Base-by-base conservation (phyloP, 768 basidiomycete genomes). In the Suillus placidus region DNA sequence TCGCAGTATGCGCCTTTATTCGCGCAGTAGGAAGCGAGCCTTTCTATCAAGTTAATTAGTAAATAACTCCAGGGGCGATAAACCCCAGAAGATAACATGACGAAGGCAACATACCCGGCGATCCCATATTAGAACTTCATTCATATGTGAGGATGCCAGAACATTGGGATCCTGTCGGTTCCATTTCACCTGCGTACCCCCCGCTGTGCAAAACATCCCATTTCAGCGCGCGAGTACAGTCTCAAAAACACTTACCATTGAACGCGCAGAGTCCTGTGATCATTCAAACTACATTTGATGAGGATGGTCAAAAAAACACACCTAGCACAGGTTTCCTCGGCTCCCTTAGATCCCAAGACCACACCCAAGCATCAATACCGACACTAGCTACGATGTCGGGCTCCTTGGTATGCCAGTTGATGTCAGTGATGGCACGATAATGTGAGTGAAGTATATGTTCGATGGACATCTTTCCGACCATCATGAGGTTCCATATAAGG, bases 131-230 rank as follows among this genome's bases (percentile, higher is more conserved):
- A 94, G 79, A 0, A 99, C 92, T 71, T 92, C 86, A 68, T 93
- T 90, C 61, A 87, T 84, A 73, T 99, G 97, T 1, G 94, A 89
- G 2, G 94, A 96, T 0, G 97, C 97, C 0, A 99, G 82, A 6
- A 97, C 79, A 66, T 97, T 88, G 4, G 88, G 85, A 71, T 98
- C 90, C 71, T 89, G 88, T 16, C 93, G 84, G 73, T 97, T 99
- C 94, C 95, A 99, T 77, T 99, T 99, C 65, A 99, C 94, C 75
- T 99, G 97, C 0, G 97, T 98, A 1, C 93, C 95, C 18, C 86
- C 89, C 20, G 89, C 94, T 94, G 67, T 51, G 43, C 26, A n/a
- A 32, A 63, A 37, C 64, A 40, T 35, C 61, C 45, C 16, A 32
- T 40, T 13, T 35, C 43, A 45, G 54, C 23, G 51, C 3, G 49